These are phyloP conservation scores for Breynia disticha DNA, from an alignment of 441 rosid genomes.

Conservation along the genomic window DNA sequence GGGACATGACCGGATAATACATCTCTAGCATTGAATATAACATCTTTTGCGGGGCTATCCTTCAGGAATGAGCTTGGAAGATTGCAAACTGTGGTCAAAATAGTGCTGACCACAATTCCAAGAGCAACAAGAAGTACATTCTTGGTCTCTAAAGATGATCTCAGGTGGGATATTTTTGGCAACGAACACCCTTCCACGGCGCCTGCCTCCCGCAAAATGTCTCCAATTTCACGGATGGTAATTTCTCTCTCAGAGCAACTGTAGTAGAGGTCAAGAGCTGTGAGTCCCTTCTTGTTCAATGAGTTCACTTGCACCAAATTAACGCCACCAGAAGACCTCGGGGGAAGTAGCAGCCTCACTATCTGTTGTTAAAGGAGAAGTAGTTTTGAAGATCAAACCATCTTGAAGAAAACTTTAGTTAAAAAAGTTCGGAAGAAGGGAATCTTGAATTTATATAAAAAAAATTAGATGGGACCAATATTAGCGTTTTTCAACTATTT, in stretches of 20 bases:
- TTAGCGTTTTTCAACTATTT: no score
- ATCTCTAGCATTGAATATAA: neutral
- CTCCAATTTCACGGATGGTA: constrained; percentile 5
- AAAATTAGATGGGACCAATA: no score
- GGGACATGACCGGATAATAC: no score
- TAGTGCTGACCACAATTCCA: neutral
- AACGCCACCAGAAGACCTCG: neutral
- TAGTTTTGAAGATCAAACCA: no score
- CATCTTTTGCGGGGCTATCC: no score
- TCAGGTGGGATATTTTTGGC: neutral
- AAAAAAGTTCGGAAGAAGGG: no score
- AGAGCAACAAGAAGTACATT: constrained; percentile 12
- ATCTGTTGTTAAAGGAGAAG: constrained; percentile 11
- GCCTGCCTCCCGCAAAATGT: constrained; percentile 10
- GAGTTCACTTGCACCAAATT: constrained; percentile 9
- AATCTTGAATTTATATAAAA: no score
- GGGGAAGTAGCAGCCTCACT: constrained; percentile 10
- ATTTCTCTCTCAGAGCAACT: neutral
- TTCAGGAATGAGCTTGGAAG: constrained; percentile 1
- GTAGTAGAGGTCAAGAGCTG: constrained; percentile 14
- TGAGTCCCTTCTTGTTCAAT: constrained; percentile 3
- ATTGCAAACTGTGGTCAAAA: constrained; percentile 11
- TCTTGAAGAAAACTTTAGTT: no score
- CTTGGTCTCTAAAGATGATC: constrained; percentile 7
- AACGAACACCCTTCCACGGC: constrained; percentile 1